Base-by-base conservation (phyloP, 23 red algal genomes). In the Gracilaria gracilis region DNA sequence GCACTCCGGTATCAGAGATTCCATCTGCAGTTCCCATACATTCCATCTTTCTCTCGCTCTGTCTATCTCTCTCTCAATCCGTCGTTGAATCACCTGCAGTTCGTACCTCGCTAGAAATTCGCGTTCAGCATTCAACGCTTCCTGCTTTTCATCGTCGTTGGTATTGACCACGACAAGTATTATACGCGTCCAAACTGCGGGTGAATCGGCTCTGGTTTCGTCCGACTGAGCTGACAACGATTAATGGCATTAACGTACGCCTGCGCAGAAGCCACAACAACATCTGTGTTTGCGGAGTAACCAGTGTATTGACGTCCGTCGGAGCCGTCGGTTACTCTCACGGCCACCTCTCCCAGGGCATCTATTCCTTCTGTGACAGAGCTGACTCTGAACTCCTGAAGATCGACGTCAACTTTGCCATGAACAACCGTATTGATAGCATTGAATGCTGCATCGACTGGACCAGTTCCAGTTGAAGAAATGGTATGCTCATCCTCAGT, bases 161-260 rank as follows among this genome's bases (percentile, higher is more conserved):
- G 9, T 55, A 55, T 19, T 20, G 51, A 55, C 11, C 42, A 46
- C 42, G 42, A 11, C 11, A 11, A 46, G 42, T 6, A 42, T 29
- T 74, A 74, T 20, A 77, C 44, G 19, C 14, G 49, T 35, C 93
- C 86, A 27, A 82, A 87, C 67, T 96, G 95, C 54, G 95, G 95
- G 74, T 96, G 95, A 27, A 96, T 92, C 35, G 83, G 83, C 38
- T 92, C 24, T 9, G 95, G 76, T 48, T 31, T 19, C 4, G 83
- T 61, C n/a, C 61, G 80, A 72, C 20, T 59, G 5, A 91, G 88
- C 50, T 86, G 70, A 66, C 95, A 96, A 20, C 97, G 84, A 76
- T 99, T 99, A 42, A 99, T 54, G 34, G 97, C 97, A 57, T 94
- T 91, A 32, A 99, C 84, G 69, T 94, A 99, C 0, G 97, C 97